Conservation (phyloP, 345 rosid species). For the Brassica incana region DNA sequence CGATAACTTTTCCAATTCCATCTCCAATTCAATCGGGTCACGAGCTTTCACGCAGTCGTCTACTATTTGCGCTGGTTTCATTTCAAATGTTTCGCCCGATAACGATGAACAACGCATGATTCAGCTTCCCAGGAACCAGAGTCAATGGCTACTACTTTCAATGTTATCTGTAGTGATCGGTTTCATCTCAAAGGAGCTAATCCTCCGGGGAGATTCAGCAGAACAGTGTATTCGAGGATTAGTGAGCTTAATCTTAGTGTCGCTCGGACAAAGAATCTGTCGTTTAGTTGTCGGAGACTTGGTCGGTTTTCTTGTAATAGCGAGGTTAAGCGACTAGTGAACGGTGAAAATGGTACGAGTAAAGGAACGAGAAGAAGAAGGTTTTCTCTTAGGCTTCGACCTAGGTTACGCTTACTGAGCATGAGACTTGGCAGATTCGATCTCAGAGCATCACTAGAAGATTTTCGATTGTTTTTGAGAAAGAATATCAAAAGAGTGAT, state of each 20-base stretch:
- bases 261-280: conserved; percentile 36
- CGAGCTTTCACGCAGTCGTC: neutral
- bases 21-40: neutral
- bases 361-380: conserved; percentile 34
- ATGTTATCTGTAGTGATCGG: conserved; percentile 58
- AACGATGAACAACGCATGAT: conserved; percentile 36
- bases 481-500: conserved; percentile 58
- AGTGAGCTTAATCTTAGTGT: conserved; percentile 26
- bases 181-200: conserved; percentile 37
- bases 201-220: conserved; percentile 31
- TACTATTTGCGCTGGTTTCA: neutral
- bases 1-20: conserved; percentile 15
- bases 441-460: conserved; percentile 51
- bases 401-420: conserved; percentile 62
- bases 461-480: conserved; percentile 50
- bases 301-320: conserved; percentile 47
- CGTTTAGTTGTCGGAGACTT: conserved; percentile 40
- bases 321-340: conserved; percentile 43
- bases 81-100: neutral
- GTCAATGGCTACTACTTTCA: conserved; percentile 58
- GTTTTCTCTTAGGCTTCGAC: conserved; percentile 65
- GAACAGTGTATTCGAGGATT: conserved; percentile 36
- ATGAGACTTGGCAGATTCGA: conserved; percentile 54
- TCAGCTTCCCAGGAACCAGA: conserved; percentile 19
- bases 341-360: conserved; percentile 35